Base-by-base conservation (phyloP, 139 green algal species). In the Tetratostichococcus sp. region DNA sequence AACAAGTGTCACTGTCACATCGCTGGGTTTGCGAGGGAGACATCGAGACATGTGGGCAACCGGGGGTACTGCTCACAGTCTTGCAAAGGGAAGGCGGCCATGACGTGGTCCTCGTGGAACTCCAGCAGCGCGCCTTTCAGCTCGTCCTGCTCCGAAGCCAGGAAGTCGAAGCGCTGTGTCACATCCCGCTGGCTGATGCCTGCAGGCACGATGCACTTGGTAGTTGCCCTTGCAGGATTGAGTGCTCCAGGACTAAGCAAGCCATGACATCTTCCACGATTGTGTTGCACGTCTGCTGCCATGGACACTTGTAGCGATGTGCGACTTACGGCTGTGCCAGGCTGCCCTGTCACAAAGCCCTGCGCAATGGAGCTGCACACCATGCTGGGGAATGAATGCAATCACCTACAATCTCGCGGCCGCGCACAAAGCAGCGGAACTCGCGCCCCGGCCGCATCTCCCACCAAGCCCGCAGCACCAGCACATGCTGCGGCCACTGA, bases 351-450 rank as follows among this genome's bases (percentile, higher is more conserved):
- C n/a, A n/a, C n/a, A n/a, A n/a, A n/a, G n/a, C n/a, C n/a, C n/a
- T n/a, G n/a, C n/a, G n/a, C n/a, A n/a, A n/a, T n/a, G n/a, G n/a
- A n/a, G n/a, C n/a, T n/a, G n/a, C n/a, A n/a, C n/a, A n/a, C n/a
- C n/a, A n/a, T n/a, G n/a, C n/a, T n/a, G n/a, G n/a, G n/a, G n/a
- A n/a, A n/a, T n/a, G n/a, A n/a, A n/a, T n/a, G n/a, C n/a, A n/a
- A n/a, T 8, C 65, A 79, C 75, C 86, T n/a, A 87, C 65, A 0
- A 91, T 72, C 16, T 77, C 65, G 33, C 72, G 57, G 4, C 25
- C 65, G 0, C 50, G 62, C 30, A 98, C 90, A 77, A 98, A 98
- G 81, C 89, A 96, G 34, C 95, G 86, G 77, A 98, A 96, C 86
- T 98, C 93, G n/a, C 89, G 73, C 65, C 89, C 89, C 14, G 92